Base-by-base conservation (phyloP, 2,329 filamentous ascomycete species). In the Aspergillus floridensis region DNA sequence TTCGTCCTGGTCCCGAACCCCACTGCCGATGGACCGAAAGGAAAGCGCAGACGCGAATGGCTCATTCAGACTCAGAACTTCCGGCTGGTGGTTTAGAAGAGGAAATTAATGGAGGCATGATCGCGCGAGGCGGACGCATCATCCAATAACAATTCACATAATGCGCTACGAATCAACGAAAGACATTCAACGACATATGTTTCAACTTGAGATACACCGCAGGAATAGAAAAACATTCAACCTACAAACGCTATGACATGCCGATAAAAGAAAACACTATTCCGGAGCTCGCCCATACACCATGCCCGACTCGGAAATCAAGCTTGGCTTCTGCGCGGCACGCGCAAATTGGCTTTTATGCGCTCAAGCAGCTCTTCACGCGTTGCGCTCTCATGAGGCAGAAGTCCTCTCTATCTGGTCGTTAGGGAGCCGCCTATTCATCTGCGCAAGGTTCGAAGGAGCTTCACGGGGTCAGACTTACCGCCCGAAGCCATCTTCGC, bases 1-100 rank as follows among this genome's bases (percentile, higher is more conserved):
- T 88, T 96, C 72, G 84, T 96, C 24, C 80, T 96, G 57, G 89
- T 93, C 41, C 91, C 92, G 7, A 91, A 91, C 60, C 68, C 72
- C 16, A 65, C 69, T 11, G 62, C 76, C 83, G 86, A 74, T 0
- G 79, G 82, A 65, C 79, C 77, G 57, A 86, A 84, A 63, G 81
- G 84, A 2, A 81, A 82, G 60, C 81, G 81, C 1, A 68, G 81
- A 56, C 84, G 82, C 70, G 80, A 81, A 65, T 90, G 87, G 82
- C 75, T 92, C 58, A 84, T 91, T 66, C 82, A 87, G 70, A 90
- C 86, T 62, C 89, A 92, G 75, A 91, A 88, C 69, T 91, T 90
- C 68, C 82, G 89, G 58, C 64, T 82, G 57, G 79, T 80, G 14
- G 77, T 79, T 58, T 80, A 70, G 77, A 26, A 8, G 38, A 44